These are phyloP conservation scores for Grosmannia huntii DNA, from an alignment of 2,329 filamentous ascomycete genomes.

Conservation along the genomic window DNA sequence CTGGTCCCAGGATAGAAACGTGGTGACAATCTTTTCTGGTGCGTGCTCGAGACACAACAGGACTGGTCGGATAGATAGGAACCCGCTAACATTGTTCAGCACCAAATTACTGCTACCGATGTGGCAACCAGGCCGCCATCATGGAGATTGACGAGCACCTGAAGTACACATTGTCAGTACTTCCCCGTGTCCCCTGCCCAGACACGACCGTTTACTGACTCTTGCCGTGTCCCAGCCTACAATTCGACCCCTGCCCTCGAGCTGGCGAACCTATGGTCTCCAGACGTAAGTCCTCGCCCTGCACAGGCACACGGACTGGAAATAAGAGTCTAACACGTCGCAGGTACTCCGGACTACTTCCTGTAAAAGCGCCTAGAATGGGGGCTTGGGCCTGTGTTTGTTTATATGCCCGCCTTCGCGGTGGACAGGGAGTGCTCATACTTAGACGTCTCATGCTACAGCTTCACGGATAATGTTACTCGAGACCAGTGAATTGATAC, in stretches of 20 bases:
- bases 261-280: slow-evolving; percentile 99
- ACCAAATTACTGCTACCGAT: slow-evolving; percentile 95
- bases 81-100: slow-evolving; percentile 29
- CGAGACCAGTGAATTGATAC: not conserved
- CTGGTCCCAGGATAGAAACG: slow-evolving; percentile 96
- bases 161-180: slow-evolving; percentile 82
- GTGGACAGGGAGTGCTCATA: not conserved
- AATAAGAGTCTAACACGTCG: not conserved
- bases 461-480: not conserved
- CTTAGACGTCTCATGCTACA: not conserved
- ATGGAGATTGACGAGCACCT: slow-evolving; percentile 99
- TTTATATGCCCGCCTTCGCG: not conserved
- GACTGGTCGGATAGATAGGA: not conserved
- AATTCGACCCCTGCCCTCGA: slow-evolving; percentile 96
- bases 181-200: not conserved
- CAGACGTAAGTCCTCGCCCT: slow-evolving; percentile 46
- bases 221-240: slow-evolving; percentile 51
- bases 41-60: slow-evolving; percentile 17
- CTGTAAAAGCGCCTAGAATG: slow-evolving; percentile 41
- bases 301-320: not conserved
- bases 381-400: not conserved
- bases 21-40: slow-evolving; percentile 98
- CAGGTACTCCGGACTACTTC: slow-evolving; percentile 94
- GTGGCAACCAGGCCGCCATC: slow-evolving; percentile 98
- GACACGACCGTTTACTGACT: not conserved